Evolutionary conservation across 1,284 basidiomycete genomes (phyloP).

Genomic region (Ceratobasidium sp.): DNA sequence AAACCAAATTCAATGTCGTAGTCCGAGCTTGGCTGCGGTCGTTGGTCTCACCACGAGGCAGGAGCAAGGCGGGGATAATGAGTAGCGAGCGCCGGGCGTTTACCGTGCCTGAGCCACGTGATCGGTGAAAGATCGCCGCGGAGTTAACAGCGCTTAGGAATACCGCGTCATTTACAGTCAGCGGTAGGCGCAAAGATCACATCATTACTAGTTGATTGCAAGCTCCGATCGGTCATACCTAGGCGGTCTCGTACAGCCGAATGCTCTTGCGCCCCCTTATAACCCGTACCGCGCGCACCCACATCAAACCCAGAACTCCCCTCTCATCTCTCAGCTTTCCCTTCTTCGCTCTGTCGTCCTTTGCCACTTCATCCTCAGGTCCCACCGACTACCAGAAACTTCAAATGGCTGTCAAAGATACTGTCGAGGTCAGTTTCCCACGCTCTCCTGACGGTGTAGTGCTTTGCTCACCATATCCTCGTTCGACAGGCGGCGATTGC

Average conservation of each 20-base stretch:
- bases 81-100: background rate
- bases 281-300: conserved; percentile 13
- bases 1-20: background rate
- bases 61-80: too few species aligned
- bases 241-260: background rate
- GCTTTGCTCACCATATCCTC: background rate
- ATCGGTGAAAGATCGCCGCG: background rate
- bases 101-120: background rate
- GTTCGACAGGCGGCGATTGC: conserved; percentile 64
- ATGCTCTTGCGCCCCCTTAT: conserved; percentile 35
- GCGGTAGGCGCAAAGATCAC: background rate
- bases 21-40: background rate
- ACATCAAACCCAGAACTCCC: background rate
- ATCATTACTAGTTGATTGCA: conserved; percentile 11
- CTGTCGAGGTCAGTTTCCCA: conserved; percentile 60
- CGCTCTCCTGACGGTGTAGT: background rate
- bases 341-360: conserved; percentile 22
- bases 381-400: conserved; percentile 40
- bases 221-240: conserved; percentile 20
- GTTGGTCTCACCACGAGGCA: conserved; percentile 24
- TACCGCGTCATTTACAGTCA: background rate
- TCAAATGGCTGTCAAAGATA: conserved; percentile 56
- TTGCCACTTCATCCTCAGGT: conserved; percentile 36
- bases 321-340: background rate
- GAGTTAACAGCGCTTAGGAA: background rate